Evolutionary conservation across 306 rosid species (phyloP).

Genomic region (Sechiopsis laciniata): DNA sequence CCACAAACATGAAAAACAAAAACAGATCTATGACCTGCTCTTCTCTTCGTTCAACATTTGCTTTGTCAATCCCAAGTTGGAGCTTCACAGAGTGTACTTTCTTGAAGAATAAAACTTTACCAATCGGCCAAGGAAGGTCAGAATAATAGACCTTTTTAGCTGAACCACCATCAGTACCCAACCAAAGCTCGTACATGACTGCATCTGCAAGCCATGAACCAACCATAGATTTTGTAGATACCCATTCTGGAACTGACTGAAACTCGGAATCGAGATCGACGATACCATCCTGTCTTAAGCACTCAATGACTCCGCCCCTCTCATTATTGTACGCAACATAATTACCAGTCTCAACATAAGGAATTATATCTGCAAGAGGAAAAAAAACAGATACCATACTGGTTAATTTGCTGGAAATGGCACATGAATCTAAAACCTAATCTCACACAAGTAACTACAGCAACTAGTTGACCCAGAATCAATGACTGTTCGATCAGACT

Average conservation of each 20-base stretch:
- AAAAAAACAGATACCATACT: conserved; percentile 19
- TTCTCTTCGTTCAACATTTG: conserved; percentile 54
- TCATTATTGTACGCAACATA: conserved; percentile 74
- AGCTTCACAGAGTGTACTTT: conserved; percentile 45
- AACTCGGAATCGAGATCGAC: conserved; percentile 61
- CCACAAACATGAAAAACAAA: background rate
- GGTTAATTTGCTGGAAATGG: conserved; percentile 12
- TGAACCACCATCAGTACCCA: conserved; percentile 54
- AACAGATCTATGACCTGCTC: conserved; percentile 44
- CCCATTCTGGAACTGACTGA: conserved; percentile 60
- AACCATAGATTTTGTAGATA: conserved; percentile 61
- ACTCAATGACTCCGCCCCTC: conserved; percentile 67
- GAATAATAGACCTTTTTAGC: conserved; percentile 59
- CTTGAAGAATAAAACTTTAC: conserved; percentile 55
- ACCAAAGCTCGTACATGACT: conserved; percentile 66
- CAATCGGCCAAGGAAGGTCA: conserved; percentile 85
- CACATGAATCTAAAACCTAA: background rate
- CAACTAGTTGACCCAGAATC: background rate
- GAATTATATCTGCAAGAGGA: conserved; percentile 57
- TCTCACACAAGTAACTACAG: background rate
- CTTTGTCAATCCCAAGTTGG: conserved; percentile 56
- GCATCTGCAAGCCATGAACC: conserved; percentile 90
- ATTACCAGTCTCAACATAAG: conserved; percentile 71
- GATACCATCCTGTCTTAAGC: conserved; percentile 46
- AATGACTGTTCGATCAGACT: background rate